phyloP scores from a whole-genome alignment of 2,329 filamentous ascomycete species.

The Lojkania enalia region DNA sequence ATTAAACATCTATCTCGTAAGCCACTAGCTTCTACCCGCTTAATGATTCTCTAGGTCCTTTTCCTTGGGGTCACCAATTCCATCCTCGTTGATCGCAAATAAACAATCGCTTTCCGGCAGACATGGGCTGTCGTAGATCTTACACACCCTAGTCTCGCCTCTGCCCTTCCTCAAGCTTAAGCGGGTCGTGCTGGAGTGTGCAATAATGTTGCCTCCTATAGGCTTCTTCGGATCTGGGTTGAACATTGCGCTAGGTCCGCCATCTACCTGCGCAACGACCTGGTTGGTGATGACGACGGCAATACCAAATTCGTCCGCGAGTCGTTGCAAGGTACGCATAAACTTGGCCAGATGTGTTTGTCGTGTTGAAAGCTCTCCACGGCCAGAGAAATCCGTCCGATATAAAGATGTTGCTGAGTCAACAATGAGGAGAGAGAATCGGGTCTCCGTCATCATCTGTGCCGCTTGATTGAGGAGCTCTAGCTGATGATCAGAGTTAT shows the following conservation, averaged over 20 bases:
- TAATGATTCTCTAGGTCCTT: constrained; percentile 91
- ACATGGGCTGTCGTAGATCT: constrained; percentile 98
- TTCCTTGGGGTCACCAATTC: constrained; percentile 91
- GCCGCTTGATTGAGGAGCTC: constrained; percentile 93
- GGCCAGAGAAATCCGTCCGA: constrained; percentile 94
- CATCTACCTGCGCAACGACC: constrained; percentile 96
- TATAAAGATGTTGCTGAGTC: constrained; percentile 96
- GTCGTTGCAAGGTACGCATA: constrained; percentile 78
- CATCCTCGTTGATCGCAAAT: constrained; percentile 96
- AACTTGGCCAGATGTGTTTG: constrained; percentile 90
- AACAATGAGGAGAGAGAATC: constrained; percentile 93
- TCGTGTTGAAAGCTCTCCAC: constrained; percentile 91
- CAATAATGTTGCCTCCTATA: constrained; percentile 98
- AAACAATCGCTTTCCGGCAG: constrained; percentile 94
- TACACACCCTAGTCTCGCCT: constrained; percentile 94
- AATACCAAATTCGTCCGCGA: constrained; percentile 85
- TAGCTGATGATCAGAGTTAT: constrained; percentile 97
- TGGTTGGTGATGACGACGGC: constrained; percentile 99
- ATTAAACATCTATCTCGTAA: background rate
- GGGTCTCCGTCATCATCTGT: constrained; percentile 99
- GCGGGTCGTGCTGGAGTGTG: constrained; percentile 92
- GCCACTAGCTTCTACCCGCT: too few species aligned
- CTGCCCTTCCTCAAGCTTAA: constrained; percentile 95
- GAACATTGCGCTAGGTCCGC: constrained; percentile 95
- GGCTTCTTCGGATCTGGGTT: constrained; percentile 99